Evolutionary conservation across 257 asterid species (phyloP).

Genomic region (Eucommia ulmoides): DNA sequence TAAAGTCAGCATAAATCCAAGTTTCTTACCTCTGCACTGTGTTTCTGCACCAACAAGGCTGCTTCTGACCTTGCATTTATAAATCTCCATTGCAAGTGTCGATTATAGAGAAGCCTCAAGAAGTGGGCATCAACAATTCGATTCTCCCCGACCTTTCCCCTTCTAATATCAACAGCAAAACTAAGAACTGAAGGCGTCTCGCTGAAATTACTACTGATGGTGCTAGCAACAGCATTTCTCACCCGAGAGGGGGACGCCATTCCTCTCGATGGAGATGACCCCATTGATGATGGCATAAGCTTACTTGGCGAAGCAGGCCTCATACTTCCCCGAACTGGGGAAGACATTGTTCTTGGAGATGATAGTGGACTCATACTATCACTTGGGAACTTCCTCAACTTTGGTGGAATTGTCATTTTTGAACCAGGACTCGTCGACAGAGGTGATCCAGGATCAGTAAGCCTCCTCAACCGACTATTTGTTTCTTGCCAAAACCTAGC

Average conservation of each 20-base stretch:
- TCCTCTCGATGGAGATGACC: conserved; percentile 70
- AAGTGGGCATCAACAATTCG: conserved; percentile 71
- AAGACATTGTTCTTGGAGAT: conserved; percentile 58
- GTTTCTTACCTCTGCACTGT: conserved; percentile 58
- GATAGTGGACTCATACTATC: conserved; percentile 33
- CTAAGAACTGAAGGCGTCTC: conserved; percentile 94
- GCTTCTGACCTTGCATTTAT: conserved; percentile 75
- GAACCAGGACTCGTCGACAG: conserved; percentile 55
- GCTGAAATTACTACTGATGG: conserved; percentile 45
- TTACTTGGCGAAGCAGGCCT: conserved; percentile 78
- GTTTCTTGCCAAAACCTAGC: conserved; percentile 98
- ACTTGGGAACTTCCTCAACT: conserved; percentile 42
- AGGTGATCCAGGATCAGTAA: conserved; percentile 83
- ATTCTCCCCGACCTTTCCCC: conserved; percentile 89
- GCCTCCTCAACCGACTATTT: conserved; percentile 71
- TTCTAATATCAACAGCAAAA: conserved; percentile 82
- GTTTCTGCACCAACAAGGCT: conserved; percentile 57
- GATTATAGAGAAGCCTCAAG: conserved; percentile 79
- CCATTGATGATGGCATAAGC: conserved; percentile 25
- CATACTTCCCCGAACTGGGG: conserved; percentile 57
- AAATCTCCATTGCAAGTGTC: conserved; percentile 89
- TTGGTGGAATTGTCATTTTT: conserved; percentile 41
- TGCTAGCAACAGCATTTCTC: conserved; percentile 61
- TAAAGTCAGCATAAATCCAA: too few species aligned
- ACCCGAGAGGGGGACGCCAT: conserved; percentile 60